Evolutionary conservation across 768 basidiomycete species (phyloP).

Genomic region (Boletus huronensis): DNA sequence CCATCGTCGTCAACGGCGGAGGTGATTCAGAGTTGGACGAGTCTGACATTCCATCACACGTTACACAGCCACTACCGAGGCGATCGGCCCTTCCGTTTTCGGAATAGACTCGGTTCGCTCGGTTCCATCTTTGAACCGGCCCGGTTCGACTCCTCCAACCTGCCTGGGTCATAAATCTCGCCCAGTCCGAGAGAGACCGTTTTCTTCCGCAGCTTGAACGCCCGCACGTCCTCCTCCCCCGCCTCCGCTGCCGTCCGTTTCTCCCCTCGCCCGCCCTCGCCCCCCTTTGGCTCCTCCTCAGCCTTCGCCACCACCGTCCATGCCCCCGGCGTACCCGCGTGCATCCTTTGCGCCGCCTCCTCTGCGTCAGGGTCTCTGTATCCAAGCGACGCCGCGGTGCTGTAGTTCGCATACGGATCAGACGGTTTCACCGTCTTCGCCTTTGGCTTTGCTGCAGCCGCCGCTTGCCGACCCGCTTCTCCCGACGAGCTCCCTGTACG

Average conservation of each 20-base stretch:
- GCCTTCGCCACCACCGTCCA: conserved; percentile 62
- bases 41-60: background rate
- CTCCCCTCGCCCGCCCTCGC: conserved; percentile 23
- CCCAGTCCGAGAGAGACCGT: conserved; percentile 58
- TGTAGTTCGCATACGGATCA: conserved; percentile 79
- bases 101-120: conserved; percentile 18
- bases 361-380: conserved; percentile 75
- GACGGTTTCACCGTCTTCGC: conserved; percentile 51
- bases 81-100: conserved; percentile 14
- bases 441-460: conserved; percentile 31
- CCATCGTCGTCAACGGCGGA: too few relatives aligned
- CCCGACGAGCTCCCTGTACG: conserved; percentile 35
- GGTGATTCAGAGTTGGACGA: too few relatives aligned
- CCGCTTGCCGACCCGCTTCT: background rate
- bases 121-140: conserved; percentile 21
- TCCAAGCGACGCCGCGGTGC: conserved; percentile 82
- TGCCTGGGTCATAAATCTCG: conserved; percentile 78
- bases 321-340: conserved; percentile 69
- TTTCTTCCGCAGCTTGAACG: conserved; percentile 69
- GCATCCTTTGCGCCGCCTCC: conserved; percentile 55
- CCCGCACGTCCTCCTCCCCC: conserved; percentile 48
- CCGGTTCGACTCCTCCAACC: background rate
- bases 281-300: background rate
- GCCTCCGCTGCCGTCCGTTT: conserved; percentile 36
- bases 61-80: background rate